A percentile compares a stretch with the other conserved stretches of the same genome.
phyloP scores from a whole-genome alignment of 1,284 basidiomycete genomes.

The Phylloporus sp. region DNA sequence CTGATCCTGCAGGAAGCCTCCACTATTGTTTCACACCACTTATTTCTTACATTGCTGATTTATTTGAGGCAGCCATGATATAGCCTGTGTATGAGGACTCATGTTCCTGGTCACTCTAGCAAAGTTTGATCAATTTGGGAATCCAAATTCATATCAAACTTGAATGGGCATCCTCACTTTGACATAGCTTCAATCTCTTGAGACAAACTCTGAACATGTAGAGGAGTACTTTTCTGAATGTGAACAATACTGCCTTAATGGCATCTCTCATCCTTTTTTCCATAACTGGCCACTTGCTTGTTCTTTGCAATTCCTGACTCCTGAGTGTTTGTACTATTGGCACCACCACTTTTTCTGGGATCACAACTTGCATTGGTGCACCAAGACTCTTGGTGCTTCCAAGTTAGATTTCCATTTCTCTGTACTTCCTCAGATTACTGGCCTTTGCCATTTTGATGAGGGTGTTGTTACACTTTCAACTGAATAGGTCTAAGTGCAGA shows the following conservation, averaged over 20 bases:
- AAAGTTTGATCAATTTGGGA: conserved; percentile 3
- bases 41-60: conserved; percentile 9
- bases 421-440: conserved; percentile 1
- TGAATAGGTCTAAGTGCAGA: too few species aligned
- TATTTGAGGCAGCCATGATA: conserved; percentile 6
- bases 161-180: conserved; percentile 27
- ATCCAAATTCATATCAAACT: neutral
- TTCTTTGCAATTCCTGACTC: conserved; percentile 4
- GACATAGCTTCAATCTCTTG: conserved; percentile 7
- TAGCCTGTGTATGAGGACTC: conserved; percentile 1
- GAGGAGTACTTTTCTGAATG: conserved; percentile 6
- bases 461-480: too few species aligned
- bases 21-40: conserved; percentile 8
- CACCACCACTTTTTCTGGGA: conserved; percentile 5
- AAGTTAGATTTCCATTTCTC: neutral
- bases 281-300: neutral
- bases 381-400: neutral
- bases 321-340: conserved; percentile 7
- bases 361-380: conserved; percentile 14
- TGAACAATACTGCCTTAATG: conserved; percentile 8
- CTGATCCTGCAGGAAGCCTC: conserved; percentile 27
- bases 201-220: neutral
- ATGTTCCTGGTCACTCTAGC: conserved; percentile 9
- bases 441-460: neutral
- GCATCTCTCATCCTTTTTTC: conserved; percentile 4